phyloP scores from a whole-genome alignment of 2,329 filamentous ascomycete genomes.

The Cercospora sojina region DNA sequence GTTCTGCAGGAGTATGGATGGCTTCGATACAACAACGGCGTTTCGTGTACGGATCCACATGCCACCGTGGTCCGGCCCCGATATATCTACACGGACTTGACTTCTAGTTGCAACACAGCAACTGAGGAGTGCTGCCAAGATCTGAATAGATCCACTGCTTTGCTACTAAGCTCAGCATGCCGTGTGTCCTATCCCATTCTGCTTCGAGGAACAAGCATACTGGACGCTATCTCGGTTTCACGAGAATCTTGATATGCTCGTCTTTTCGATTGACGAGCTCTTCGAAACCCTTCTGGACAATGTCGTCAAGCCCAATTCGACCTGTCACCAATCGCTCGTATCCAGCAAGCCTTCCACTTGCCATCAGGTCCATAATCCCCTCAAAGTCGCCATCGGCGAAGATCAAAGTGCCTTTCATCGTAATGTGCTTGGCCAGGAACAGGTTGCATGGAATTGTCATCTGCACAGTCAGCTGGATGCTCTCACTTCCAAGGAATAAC shows the following conservation, averaged over 20 bases:
- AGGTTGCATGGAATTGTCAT: constrained; percentile 20
- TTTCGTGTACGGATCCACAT: neutral
- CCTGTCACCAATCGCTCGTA: constrained; percentile 25
- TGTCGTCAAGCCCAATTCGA: constrained; percentile 19
- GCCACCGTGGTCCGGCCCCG: neutral
- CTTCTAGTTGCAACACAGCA: neutral
- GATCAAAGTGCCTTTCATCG: constrained; percentile 24
- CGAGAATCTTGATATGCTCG: constrained; percentile 24
- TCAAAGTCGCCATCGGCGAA: constrained; percentile 21
- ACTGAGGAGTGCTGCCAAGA: neutral
- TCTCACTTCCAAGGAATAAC: neutral
- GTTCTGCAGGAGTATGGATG: neutral
- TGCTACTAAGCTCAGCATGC: neutral
- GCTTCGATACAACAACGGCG: neutral
- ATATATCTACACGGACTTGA: neutral
- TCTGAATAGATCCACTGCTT: neutral
- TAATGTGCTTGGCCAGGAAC: constrained; percentile 24
- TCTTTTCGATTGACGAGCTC: constrained; percentile 23
- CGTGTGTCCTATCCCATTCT: neutral
- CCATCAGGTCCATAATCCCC: constrained; percentile 22
- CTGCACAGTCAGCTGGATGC: constrained; percentile 1
- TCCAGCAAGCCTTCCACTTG: constrained; percentile 17
- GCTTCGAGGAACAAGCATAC: neutral
- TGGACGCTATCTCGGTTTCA: constrained; percentile 10
- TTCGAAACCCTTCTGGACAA: constrained; percentile 21